phyloP scores from a whole-genome alignment of 345 rosid species.

The Populus euphratica region DNA sequence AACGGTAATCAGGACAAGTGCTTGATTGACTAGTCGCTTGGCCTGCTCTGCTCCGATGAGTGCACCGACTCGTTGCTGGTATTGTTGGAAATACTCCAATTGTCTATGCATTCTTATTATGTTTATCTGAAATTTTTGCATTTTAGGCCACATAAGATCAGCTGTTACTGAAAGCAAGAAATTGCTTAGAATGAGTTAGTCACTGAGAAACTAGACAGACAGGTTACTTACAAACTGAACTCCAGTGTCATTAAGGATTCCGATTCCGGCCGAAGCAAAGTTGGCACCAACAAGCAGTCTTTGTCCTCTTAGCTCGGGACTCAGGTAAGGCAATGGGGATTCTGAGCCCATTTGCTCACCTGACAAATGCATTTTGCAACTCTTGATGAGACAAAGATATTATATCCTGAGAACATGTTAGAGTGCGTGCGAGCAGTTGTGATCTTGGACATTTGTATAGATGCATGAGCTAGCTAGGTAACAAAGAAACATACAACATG shows the following conservation, averaged over 20 bases:
- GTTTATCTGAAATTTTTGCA: slow-evolving; percentile 43
- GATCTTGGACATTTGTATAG: neutral
- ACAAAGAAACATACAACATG: neutral
- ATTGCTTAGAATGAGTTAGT: neutral
- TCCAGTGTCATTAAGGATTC: slow-evolving; percentile 71
- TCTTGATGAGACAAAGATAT: neutral
- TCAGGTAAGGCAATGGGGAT: slow-evolving; percentile 66
- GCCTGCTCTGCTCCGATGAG: slow-evolving; percentile 45
- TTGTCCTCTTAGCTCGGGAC: slow-evolving; percentile 53
- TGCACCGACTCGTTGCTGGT: slow-evolving; percentile 48
- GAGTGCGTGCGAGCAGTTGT: neutral
- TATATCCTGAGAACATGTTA: neutral
- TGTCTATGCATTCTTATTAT: slow-evolving; percentile 63
- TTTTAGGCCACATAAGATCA: neutral
- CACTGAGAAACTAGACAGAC: neutral
- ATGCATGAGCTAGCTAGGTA: neutral
- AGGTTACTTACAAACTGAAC: slow-evolving; percentile 45
- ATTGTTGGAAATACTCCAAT: slow-evolving; percentile 51
- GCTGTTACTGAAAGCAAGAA: no score
- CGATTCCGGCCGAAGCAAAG: slow-evolving; percentile 90
- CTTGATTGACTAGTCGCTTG: slow-evolving; percentile 43
- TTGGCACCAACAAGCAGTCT: slow-evolving; percentile 72
- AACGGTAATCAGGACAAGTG: slow-evolving; percentile 47
- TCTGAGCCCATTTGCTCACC: slow-evolving; percentile 58
- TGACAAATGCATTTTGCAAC: slow-evolving; percentile 14